Conservation (phyloP, 164 flowering plant species). For the Stephania japonica region DNA sequence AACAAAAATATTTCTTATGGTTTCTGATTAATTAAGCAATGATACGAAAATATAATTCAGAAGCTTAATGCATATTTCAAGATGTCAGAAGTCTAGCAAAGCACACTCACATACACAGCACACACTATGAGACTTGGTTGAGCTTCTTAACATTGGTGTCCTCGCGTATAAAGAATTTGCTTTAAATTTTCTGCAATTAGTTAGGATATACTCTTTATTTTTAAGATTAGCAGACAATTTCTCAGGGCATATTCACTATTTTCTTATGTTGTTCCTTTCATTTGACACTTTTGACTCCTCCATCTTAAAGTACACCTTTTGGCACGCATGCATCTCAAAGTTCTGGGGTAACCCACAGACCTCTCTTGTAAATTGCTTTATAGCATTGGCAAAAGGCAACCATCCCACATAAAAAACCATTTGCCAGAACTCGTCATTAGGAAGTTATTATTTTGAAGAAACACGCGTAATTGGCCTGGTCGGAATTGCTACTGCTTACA, state of each 20-base stretch:
- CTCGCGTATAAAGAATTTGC: too few relatives aligned
- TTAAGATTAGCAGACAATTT: neutral
- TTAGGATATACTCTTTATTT: too few relatives aligned
- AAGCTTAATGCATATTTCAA: neutral
- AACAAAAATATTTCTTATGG: neutral
- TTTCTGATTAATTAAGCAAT: neutral
- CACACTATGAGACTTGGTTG: neutral
- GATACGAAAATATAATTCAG: neutral
- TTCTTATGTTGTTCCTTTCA: neutral
- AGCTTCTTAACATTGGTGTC: neutral
- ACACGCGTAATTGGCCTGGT: neutral
- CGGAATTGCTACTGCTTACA: too few relatives aligned
- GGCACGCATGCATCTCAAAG: neutral
- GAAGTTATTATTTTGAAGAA: neutral
- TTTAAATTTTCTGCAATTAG: neutral
- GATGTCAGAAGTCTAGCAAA: neutral
- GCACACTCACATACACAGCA: neutral
- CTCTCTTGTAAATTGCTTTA: neutral
- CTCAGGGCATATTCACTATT: neutral
- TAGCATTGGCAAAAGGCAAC: neutral
- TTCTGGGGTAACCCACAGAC: neutral
- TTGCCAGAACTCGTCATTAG: neutral
- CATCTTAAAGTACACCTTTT: neutral
- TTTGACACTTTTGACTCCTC: neutral
- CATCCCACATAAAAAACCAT: neutral